phyloP scores from a whole-genome alignment of 352 stramenopile genomes.

The Phytophthora hibernalis region DNA sequence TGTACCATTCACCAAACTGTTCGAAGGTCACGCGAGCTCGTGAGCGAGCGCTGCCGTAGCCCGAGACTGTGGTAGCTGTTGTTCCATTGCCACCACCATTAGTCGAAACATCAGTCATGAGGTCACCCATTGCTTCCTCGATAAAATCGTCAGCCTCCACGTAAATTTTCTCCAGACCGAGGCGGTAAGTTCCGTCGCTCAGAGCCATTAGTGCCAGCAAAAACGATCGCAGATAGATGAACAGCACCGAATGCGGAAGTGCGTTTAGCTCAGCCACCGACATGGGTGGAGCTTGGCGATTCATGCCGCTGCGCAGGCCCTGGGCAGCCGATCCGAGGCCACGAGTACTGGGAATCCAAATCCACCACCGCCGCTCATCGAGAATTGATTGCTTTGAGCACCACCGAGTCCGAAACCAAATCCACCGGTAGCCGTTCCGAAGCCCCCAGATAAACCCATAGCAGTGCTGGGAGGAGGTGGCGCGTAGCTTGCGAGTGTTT shows the following conservation, averaged over 20 bases:
- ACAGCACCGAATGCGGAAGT: slow-evolving; percentile 82
- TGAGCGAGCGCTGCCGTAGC: slow-evolving; percentile 72
- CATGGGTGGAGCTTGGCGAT: slow-evolving; percentile 41
- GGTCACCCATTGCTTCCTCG: slow-evolving; percentile 84
- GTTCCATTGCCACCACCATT: slow-evolving; percentile 50
- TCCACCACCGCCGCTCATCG: slow-evolving; percentile 45
- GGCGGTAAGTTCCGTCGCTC: slow-evolving; percentile 83
- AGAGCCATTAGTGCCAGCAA: slow-evolving; percentile 86
- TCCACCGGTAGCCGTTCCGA: slow-evolving; percentile 38
- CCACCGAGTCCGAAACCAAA: slow-evolving; percentile 46
- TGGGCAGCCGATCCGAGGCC: slow-evolving; percentile 40
- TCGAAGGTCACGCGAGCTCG: slow-evolving; percentile 87
- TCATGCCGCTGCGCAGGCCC: slow-evolving; percentile 35
- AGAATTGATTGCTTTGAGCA: slow-evolving; percentile 54
- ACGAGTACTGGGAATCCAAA: slow-evolving; percentile 72
- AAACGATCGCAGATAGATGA: slow-evolving; percentile 88
- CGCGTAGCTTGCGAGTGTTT: slow-evolving; percentile 75
- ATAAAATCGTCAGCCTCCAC: slow-evolving; percentile 88
- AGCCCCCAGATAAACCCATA: slow-evolving; percentile 27
- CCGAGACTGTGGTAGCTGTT: slow-evolving; percentile 46
- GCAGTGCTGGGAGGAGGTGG: slow-evolving; percentile 41
- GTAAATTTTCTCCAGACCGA: slow-evolving; percentile 89
- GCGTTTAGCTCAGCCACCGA: slow-evolving; percentile 58
- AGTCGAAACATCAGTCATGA: slow-evolving; percentile 79
- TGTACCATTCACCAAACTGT: slow-evolving; percentile 93